These are phyloP conservation scores for Mikania micrantha DNA, from an alignment of 129 eudicot genomes.

Conservation along the genomic window DNA sequence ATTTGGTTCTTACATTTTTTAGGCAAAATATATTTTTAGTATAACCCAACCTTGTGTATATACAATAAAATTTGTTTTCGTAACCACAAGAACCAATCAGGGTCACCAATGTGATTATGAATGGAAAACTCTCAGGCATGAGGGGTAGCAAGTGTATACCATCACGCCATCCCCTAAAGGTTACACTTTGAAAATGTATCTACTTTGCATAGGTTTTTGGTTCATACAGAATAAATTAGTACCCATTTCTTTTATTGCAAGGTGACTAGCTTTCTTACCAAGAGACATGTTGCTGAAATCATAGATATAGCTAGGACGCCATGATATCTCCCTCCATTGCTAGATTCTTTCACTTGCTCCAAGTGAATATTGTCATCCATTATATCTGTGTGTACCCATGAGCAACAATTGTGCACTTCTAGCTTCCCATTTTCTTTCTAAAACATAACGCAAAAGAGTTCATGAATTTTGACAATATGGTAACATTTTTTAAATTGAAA, in stretches of 20 bases:
- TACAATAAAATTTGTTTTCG: too few relatives aligned
- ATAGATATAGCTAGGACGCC: conserved; percentile 77
- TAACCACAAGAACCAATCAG: too few relatives aligned
- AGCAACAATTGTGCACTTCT: conserved; percentile 36
- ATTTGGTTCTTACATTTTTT: too few relatives aligned
- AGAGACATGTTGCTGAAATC: conserved; percentile 86
- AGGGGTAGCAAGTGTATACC: neutral
- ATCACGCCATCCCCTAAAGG: neutral
- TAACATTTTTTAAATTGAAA: neutral
- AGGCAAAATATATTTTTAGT: too few relatives aligned
- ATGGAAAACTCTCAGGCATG: neutral
- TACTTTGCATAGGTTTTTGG: neutral
- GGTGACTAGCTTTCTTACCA: conserved; percentile 38
- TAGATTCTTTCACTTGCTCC: conserved; percentile 31
- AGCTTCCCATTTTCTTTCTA: conserved; percentile 39
- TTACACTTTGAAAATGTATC: neutral
- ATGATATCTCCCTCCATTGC: conserved; percentile 23
- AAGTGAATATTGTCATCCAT: conserved; percentile 93
- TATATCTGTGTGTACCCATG: conserved; percentile 90
- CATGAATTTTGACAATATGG: neutral
- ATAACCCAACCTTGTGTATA: too few relatives aligned
- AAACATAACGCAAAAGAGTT: neutral
- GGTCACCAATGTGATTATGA: neutral
- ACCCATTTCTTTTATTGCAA: neutral
- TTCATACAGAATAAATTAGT: neutral